Base-by-base conservation (phyloP, 148 eudicot species). In the Hydrangea macrophylla region DNA sequence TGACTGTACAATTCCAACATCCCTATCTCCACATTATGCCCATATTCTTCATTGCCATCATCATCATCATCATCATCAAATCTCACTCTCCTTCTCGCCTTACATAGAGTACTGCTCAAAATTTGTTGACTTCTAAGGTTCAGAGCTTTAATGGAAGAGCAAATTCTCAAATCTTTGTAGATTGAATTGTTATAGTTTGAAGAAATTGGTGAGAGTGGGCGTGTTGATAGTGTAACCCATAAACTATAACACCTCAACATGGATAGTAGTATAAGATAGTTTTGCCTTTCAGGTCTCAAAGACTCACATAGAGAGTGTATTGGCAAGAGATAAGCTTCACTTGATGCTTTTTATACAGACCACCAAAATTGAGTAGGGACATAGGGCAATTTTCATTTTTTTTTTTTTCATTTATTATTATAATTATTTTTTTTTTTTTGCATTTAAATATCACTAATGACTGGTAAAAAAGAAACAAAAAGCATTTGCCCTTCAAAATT, bases 1-100 rank as follows among this genome's bases (percentile, higher is more conserved):
- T 85, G 83, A 42, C 78, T 89, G 28, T 92, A 92, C 45, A 60
- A 13, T 68, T 89, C 97, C 63, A 92, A 27, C 83, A 83, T 71
- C 9, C 83, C 84, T 20, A 92, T 75, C 67, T 89, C 96, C 23
- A 67, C 79, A 64, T 89, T 92, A 39, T 87, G 74, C 17, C 89
- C 90, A 22, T 65, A 61, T 48, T 78, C 82, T 31, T 76, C 83
- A 0, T 70, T 80, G 0, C 71, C 79, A 0, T 73, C 77, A 2
- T 71, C 78, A 0, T 79, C 79, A 3, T 75, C 76, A 0, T 72
- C 75, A 3, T 84, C 73, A 2, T 82, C 84, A n/a, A 69, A 67
- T 65, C 83, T 62, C 33, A 68, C 73, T 67, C 97, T 72, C 54
- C 97, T 65, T 26, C 92, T 75, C 3, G 84, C 88, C 64, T 51